phyloP scores from a whole-genome alignment of 139 green algal genomes.

The Tetradesmus lagerheimii region DNA sequence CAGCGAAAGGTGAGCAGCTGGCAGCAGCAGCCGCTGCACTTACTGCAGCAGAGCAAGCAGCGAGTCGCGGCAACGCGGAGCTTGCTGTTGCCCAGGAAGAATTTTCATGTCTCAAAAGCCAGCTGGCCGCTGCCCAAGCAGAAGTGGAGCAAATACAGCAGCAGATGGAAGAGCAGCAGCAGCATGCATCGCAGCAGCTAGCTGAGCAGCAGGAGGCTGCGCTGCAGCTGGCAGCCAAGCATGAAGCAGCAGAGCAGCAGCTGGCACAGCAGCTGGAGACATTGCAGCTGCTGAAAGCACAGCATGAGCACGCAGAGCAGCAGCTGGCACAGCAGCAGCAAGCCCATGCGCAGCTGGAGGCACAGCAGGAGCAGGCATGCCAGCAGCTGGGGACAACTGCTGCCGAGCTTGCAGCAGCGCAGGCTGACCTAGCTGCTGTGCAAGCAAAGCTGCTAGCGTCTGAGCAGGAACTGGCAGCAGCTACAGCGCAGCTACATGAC shows the following conservation, averaged over 20 bases:
- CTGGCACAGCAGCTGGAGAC: background rate
- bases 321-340: background rate
- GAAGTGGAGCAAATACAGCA: background rate
- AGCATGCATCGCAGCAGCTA: background rate
- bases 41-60: background rate
- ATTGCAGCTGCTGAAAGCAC: background rate
- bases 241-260: slow-evolving; percentile 21
- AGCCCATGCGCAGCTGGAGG: background rate
- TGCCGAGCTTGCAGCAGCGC: background rate
- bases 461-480: background rate
- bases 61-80: background rate
- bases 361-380: background rate
- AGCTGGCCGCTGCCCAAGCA: slow-evolving; percentile 1
- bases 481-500: background rate
- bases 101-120: background rate
- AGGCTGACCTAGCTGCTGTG: background rate
- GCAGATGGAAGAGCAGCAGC: background rate
- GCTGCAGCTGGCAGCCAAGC: background rate
- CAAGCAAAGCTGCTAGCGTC: background rate
- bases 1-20: slow-evolving; percentile 29
- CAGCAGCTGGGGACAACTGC: background rate
- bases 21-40: slow-evolving; percentile 23
- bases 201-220: background rate
- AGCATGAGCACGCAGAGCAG: background rate
- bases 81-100: background rate